These are phyloP conservation scores for Graphilbum sp. DNA, from an alignment of 2,329 filamentous ascomycete species.

Conservation along the genomic window DNA sequence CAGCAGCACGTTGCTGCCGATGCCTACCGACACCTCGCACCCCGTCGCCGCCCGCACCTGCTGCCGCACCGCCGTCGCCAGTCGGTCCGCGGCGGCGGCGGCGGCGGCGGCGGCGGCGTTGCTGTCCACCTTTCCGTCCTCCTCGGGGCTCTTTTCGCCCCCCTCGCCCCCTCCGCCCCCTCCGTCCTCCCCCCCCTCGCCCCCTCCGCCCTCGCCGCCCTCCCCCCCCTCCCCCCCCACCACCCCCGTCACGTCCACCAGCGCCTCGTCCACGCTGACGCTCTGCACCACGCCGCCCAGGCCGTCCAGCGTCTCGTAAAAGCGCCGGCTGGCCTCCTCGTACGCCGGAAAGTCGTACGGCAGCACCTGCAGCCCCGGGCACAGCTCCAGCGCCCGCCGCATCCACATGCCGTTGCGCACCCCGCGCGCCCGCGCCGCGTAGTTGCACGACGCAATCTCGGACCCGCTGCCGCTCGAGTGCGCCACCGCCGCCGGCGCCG, in stretches of 20 bases:
- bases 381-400: slow-evolving; percentile 71
- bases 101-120: too few relatives aligned
- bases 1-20: slow-evolving; percentile 76
- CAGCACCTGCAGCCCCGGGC: slow-evolving; percentile 73
- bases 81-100: slow-evolving; percentile 55
- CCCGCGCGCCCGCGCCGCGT: slow-evolving; percentile 69
- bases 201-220: slow-evolving; percentile 32
- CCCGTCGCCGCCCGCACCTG: slow-evolving; percentile 59
- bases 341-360: slow-evolving; percentile 93
- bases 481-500: slow-evolving; percentile 76
- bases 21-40: slow-evolving; percentile 83
- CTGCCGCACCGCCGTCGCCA: slow-evolving; percentile 51
- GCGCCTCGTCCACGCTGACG: slow-evolving; percentile 89
- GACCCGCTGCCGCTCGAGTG: slow-evolving; percentile 74
- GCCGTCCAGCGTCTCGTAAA: slow-evolving; percentile 71
- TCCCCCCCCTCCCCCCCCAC: slow-evolving; percentile 48
- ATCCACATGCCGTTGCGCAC: slow-evolving; percentile 99
- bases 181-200: slow-evolving; percentile 68
- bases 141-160: too few relatives aligned
- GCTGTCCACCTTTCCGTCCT: too few relatives aligned
- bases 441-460: slow-evolving; percentile 96
- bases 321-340: slow-evolving; percentile 74
- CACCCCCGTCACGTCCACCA: slow-evolving; percentile 66
- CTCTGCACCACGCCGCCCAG: slow-evolving; percentile 80
- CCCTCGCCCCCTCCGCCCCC: too few relatives aligned